Base-by-base conservation (phyloP, 2,329 filamentous ascomycete genomes). In the Botryotinia convoluta region DNA sequence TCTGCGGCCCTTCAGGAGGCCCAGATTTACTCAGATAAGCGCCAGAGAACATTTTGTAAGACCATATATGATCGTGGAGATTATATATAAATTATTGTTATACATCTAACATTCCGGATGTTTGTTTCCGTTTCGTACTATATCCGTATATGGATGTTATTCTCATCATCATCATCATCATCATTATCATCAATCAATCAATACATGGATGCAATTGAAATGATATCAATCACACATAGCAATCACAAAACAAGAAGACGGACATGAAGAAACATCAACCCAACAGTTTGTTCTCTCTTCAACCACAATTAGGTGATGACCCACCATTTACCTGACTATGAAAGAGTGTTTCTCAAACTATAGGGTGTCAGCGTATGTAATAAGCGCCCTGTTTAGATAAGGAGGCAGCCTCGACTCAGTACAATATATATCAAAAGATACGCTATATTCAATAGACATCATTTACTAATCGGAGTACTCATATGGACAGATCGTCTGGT, bases 1-100 rank as follows among this genome's bases (percentile, higher is more conserved):
- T 29, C 63, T 72, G 71, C 71, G 71, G 51, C 71, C 71, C 32
- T 61, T 69, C 16, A 61, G 26, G 14, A 69, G 71, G 18, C 71
- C 71, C 71, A 68, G 65, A 64, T 71, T 69, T 37, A 61, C 57
- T 61, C 32, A 60, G 71, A 72, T 72, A 72, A 72, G 71, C 71
- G 71, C 71, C 63, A 44, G 48, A 42, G 32, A n/a, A 64, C n/a
- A 42, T 26, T 71, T 57, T 22, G 57, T 63, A 22, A 45, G 44
- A 62, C 26, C 14, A 29, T n/a, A 3, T 12, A 64, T 26, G 22
- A 45, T 32, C 39, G 12, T n/a, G 42, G 20, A 45, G 18, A 45
- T 14, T 45, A 35, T 45, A 62, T 62, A 42, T 42, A 39, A 61
- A 37, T 26, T 7, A n/a, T n/a, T 61, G 35, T 39, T 61, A 39